A percentile compares a stretch with the other conserved stretches of the same genome.
Evolutionary conservation across 2,329 filamentous ascomycete species (phyloP).

Genomic region (Apiospora pterosperma): DNA sequence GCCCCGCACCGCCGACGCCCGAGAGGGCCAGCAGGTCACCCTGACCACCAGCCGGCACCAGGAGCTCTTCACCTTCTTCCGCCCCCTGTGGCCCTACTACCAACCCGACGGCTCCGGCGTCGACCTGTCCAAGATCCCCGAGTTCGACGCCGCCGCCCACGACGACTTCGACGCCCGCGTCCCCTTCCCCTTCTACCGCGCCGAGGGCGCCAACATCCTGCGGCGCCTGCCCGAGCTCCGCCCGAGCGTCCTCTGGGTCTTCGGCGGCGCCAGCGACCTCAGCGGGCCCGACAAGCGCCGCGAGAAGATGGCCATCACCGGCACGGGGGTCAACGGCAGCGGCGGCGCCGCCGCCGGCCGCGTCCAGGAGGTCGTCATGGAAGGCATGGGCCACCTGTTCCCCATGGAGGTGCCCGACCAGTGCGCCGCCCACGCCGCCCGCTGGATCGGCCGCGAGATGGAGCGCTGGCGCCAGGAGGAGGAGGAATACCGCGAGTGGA

Average conservation of each 20-base stretch:
- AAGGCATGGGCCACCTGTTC: slow-evolving; percentile 72
- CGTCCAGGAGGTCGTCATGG: slow-evolving; percentile 63
- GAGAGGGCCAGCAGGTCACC: slow-evolving; percentile 51
- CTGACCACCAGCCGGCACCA: slow-evolving; percentile 83
- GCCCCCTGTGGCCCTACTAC: slow-evolving; percentile 51
- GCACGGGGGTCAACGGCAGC: slow-evolving; percentile 63
- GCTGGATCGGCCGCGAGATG: slow-evolving; percentile 57
- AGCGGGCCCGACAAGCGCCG: slow-evolving; percentile 46
- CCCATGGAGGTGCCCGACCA: slow-evolving; percentile 73
- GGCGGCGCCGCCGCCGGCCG: slow-evolving; percentile 61
- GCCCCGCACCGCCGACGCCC: slow-evolving; percentile 32
- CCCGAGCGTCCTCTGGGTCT: slow-evolving; percentile 66
- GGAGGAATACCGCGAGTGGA: slow-evolving; percentile 54
- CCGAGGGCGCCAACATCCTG: slow-evolving; percentile 58
- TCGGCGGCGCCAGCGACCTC: slow-evolving; percentile 58
- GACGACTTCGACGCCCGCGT: background rate
- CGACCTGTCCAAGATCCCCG: slow-evolving; percentile 21
- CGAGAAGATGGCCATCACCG: slow-evolving; percentile 63
- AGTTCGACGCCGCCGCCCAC: slow-evolving; percentile 5
- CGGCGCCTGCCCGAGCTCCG: slow-evolving; percentile 56
- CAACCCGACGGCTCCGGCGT: slow-evolving; percentile 42
- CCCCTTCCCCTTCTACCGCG: slow-evolving; percentile 61
- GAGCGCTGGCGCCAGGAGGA: slow-evolving; percentile 55
- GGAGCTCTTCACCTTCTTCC: slow-evolving; percentile 76
- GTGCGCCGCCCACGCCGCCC: slow-evolving; percentile 59